Base-by-base conservation (phyloP, 129 eudicot genomes). In the Artemisia annua region DNA sequence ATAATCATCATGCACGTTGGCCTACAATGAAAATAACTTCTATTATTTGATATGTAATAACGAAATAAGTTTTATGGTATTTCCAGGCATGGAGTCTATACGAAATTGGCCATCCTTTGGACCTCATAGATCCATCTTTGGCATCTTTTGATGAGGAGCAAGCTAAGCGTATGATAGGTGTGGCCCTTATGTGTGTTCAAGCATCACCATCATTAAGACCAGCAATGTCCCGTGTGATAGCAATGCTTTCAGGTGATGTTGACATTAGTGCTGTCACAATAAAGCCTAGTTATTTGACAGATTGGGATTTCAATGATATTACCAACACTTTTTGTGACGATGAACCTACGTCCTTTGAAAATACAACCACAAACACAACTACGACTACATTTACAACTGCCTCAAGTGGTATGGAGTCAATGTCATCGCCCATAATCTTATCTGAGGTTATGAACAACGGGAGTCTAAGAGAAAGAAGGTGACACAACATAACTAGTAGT, bases 141-240 rank as follows among this genome's bases (percentile, higher is more conserved):
- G 17, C 77, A 6, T 75, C 69, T 7, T 81, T 66, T 19, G 49
- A 83, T 20, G 75, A 74, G 16, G 78, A 81, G n/a, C 80, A 87
- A 69, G 96, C 84, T 14, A 79, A 65, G 35, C 86, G 87, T 64
- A 76, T 90, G 51, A 74, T 90, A 48, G 85, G 84, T 8, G 83
- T 90, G 20, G 88, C 93, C 28, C 85, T 90, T 39, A 46, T 87
- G 62, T 87, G 96, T 81, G 89, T 85, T 16, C 96, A 90, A 81
- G 81, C 89, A 44, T 81, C 94, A 52, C 97, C 90, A 13, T 71
- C 70, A 17, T 44, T 68, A 24, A 82, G 97, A 54, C 97, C 94
- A 20, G 63, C 86, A 49, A 90, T 87, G 97, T 87, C 97, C 1
- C 89, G 97, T 59, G 89, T 78, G 11, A 79, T 87, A 24, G 80